Evolutionary conservation across 2,329 filamentous ascomycete genomes (phyloP).

Genomic region (Ophiostoma himal-ulmi): DNA sequence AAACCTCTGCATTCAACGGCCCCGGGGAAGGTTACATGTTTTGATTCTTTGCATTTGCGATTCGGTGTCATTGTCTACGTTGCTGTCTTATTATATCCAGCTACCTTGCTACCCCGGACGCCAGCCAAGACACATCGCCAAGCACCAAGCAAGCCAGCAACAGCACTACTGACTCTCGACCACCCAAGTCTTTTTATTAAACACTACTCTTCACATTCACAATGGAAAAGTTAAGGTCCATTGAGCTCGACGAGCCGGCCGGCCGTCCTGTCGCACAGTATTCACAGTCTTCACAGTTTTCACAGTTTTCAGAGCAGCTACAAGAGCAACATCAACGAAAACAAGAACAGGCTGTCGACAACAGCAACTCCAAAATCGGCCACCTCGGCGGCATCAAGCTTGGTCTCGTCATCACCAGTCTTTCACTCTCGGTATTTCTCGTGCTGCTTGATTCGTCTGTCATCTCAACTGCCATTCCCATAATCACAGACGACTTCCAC

Average conservation of each 20-base stretch:
- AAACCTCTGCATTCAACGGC: not conserved
- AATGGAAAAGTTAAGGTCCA: not conserved
- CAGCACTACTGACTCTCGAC: not conserved
- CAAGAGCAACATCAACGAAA: not conserved
- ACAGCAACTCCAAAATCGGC: not conserved
- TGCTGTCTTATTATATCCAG: not conserved
- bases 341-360: not conserved
- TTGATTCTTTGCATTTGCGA: not conserved
- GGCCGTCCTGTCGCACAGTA: not conserved
- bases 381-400: constrained; percentile 23
- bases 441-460: constrained; percentile 27
- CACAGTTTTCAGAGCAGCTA: not conserved
- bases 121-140: not conserved
- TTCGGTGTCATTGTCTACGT: not conserved
- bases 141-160: not conserved
- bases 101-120: not conserved
- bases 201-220: not conserved
- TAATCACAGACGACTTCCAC: constrained; percentile 27
- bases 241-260: constrained; percentile 13
- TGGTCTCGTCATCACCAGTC: constrained; percentile 15
- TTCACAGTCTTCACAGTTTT: not conserved
- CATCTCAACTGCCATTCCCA: constrained; percentile 26
- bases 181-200: too few species aligned
- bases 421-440: constrained; percentile 25
- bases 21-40: not conserved